These are phyloP conservation scores for Malus hybrid DNA, from an alignment of 331 rosid species.

Conservation along the genomic window DNA sequence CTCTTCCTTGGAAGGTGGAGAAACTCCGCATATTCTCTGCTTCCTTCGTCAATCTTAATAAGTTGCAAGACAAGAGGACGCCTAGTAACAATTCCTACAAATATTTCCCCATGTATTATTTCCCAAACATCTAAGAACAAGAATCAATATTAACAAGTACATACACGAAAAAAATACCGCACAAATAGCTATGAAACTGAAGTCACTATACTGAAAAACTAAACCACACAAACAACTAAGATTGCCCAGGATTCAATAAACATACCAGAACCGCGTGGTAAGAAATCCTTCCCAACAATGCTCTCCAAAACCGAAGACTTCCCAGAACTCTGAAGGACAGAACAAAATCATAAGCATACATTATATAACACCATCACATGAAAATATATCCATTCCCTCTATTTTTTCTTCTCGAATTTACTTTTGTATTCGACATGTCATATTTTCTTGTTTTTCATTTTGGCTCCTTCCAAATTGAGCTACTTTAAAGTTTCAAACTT, in stretches of 20 bases:
- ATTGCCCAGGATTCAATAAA: neutral
- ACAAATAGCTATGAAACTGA: neutral
- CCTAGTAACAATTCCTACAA: constrained; percentile 89
- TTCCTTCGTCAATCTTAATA: constrained; percentile 63
- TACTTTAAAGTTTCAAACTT: neutral
- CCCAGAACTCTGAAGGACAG: constrained; percentile 74
- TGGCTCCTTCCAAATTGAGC: neutral
- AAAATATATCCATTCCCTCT: neutral
- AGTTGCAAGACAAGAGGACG: constrained; percentile 95
- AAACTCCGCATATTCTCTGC: constrained; percentile 89
- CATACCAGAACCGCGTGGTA: constrained; percentile 96
- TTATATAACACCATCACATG: neutral
- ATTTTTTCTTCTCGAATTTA: neutral
- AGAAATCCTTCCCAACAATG: constrained; percentile 89
- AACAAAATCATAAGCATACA: constrained; percentile 3
- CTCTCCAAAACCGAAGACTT: constrained; percentile 93
- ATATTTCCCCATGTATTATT: constrained; percentile 14
- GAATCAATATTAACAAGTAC: neutral
- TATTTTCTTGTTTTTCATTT: no score
- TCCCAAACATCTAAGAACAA: neutral
- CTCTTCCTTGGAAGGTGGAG: constrained; percentile 79
- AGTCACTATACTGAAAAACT: no score
- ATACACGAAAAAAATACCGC: neutral
- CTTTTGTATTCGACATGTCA: neutral
- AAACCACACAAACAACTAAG: neutral